phyloP scores from a whole-genome alignment of 345 rosid species.

The Brassica cretica region DNA sequence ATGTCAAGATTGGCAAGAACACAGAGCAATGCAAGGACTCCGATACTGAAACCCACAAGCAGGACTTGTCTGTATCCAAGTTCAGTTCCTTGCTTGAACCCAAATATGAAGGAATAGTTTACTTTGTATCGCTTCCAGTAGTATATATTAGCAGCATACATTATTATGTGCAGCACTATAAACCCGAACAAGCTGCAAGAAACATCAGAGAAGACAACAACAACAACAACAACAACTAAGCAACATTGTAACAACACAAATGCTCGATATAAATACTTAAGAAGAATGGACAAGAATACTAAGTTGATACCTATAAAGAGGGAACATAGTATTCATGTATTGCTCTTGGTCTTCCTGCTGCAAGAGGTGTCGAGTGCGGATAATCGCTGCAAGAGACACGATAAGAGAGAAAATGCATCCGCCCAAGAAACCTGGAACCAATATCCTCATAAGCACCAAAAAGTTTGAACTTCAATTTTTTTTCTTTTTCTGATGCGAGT shows the following conservation, averaged over 20 bases:
- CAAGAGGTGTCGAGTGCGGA: conserved; percentile 28
- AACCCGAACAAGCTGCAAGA: conserved; percentile 50
- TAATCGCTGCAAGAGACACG: conserved; percentile 42
- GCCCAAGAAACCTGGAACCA: conserved; percentile 49
- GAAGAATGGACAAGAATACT: background rate
- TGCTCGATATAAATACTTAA: background rate
- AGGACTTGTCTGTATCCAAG: conserved; percentile 50
- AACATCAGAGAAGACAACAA: background rate
- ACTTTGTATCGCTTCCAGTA: conserved; percentile 49
- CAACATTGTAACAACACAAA: background rate
- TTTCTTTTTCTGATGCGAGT: background rate
- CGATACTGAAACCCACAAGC: conserved; percentile 46
- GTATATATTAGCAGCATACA: conserved; percentile 48
- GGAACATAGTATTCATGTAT: conserved; percentile 64
- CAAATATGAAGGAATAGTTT: conserved; percentile 53
- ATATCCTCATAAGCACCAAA: background rate
- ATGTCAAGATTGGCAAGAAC: conserved; percentile 52
- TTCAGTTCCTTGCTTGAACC: conserved; percentile 52
- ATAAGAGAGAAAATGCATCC: conserved; percentile 59
- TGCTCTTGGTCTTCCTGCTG: conserved; percentile 20
- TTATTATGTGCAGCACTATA: conserved; percentile 46
- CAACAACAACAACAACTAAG: background rate
- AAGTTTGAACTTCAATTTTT: background rate
- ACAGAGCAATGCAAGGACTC: conserved; percentile 44
- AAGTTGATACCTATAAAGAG: conserved; percentile 59